These are phyloP conservation scores for Brachypodium distachyon DNA, from an alignment of 202 grass and related monocot species.

Conservation along the genomic window DNA sequence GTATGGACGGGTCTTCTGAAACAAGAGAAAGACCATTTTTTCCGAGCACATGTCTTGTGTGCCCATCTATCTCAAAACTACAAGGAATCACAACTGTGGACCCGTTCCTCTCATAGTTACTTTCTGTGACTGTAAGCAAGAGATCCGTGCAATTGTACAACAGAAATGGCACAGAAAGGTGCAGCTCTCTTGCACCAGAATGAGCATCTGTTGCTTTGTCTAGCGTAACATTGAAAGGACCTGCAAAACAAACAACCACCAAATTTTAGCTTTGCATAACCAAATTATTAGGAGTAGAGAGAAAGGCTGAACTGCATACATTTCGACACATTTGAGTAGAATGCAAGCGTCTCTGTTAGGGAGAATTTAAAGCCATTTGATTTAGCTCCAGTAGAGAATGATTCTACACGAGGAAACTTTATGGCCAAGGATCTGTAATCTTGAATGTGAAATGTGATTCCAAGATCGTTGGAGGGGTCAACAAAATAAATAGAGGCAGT, in stretches of 20 bases:
- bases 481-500: constrained; percentile 71
- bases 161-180: constrained; percentile 86
- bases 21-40: constrained; percentile 74
- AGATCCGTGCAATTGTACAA: constrained; percentile 90
- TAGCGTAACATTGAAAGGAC: constrained; percentile 65
- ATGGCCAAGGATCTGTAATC: constrained; percentile 52
- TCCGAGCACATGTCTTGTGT: constrained; percentile 30
- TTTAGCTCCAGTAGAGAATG: constrained; percentile 64
- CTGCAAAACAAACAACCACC: constrained; percentile 35
- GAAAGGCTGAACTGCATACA: constrained; percentile 34
- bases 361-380: constrained; percentile 63
- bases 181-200: constrained; percentile 80
- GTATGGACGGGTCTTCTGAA: constrained; percentile 33
- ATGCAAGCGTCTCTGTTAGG: constrained; percentile 64
- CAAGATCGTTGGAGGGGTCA: constrained; percentile 87
- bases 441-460: constrained; percentile 69
- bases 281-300: constrained; percentile 17
- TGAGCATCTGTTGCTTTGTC: constrained; percentile 88
- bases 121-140: constrained; percentile 67
- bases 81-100: constrained; percentile 59
- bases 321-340: constrained; percentile 61
- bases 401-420: constrained; percentile 78
- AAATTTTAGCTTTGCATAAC: constrained; percentile 5
- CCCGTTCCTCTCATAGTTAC: constrained; percentile 60
- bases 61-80: constrained; percentile 58